Evolutionary conservation across 2,329 filamentous ascomycete species (phyloP).

Genomic region (Ascochyta koolunga): DNA sequence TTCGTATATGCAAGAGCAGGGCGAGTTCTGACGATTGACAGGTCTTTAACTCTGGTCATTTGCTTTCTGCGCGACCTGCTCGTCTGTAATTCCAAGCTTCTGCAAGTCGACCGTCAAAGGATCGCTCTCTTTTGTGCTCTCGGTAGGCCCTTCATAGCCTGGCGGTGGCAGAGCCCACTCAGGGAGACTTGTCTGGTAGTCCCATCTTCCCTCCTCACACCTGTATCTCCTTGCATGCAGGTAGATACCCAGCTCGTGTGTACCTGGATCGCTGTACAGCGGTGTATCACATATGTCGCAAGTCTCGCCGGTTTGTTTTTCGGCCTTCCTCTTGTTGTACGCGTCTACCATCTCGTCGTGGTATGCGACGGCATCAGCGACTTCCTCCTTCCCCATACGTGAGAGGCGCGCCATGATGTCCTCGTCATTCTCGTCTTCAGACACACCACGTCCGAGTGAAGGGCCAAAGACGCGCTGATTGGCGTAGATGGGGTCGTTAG

Average conservation of each 20-base stretch:
- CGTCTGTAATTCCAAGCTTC: conserved; percentile 48
- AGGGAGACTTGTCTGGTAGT: conserved; percentile 83
- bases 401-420: conserved; percentile 86
- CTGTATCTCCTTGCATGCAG: conserved; percentile 91
- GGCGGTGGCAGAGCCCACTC: conserved; percentile 83
- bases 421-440: conserved; percentile 75
- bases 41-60: background rate
- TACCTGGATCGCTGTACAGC: conserved; percentile 89
- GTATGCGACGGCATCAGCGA: conserved; percentile 88
- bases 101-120: conserved; percentile 52
- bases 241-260: conserved; percentile 90
- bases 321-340: conserved; percentile 88
- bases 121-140: conserved; percentile 61
- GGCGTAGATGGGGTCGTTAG: conserved; percentile 97
- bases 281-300: conserved; percentile 85
- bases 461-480: conserved; percentile 91
- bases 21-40: background rate
- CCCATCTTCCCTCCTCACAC: conserved; percentile 81
- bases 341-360: conserved; percentile 91
- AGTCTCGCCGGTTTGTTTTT: conserved; percentile 86
- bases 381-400: conserved; percentile 92
- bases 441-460: conserved; percentile 73
- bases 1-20: background rate
- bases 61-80: conserved; percentile 8
- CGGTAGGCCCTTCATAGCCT: conserved; percentile 72